Evolutionary conservation across 805 yeast species (phyloP), one percentile per base, ranked within the genome.

Genomic region (Pichia occidentalis): DNA sequence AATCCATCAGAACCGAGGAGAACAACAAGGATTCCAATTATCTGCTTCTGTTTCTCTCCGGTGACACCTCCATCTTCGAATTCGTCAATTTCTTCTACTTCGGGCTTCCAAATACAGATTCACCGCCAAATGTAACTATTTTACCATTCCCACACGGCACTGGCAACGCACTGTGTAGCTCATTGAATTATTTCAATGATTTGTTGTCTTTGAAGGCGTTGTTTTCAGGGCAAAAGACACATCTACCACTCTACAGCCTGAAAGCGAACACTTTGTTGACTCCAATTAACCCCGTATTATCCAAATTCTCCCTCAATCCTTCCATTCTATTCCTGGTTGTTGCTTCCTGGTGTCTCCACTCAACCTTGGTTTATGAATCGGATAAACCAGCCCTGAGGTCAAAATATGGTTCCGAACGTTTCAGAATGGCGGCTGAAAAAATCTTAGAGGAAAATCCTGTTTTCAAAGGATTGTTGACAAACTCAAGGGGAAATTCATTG

Each of bases 31-130:
- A 11, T 11, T 5, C 10, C 17, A 32, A 43, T 10, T 52, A 65
- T 18, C 71, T 82, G 1, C 60, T 82, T 8, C 53, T 84, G 2
- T 61, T 87, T 24, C 57, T 88, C 7, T 81, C 94, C 26, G 97
- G 97, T 2, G 97, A 88, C 53, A 87, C 96, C 1, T 78, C 94
- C 1, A 63, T 85, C 5, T 75, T 72, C 34, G 97, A 88, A 55
- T 74, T 88, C 35, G 49, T 85, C 39, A 87, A 87, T 53, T 34
- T 64, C 44, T 29, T 18, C 40, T 30, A 29, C 14, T 27, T 21
- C 5, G 24, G 16, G 4, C 16, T 26, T 12, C 13, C 18, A 28
- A 29, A 10, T 13, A 19, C 21, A 3, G 2, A 22, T 5, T 6
- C 12, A 2, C 14, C 13, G 3, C 28, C 45, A 10, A 23, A 37